phyloP scores from a whole-genome alignment of 805 yeast species.

The Teunomyces gatunensis region DNA sequence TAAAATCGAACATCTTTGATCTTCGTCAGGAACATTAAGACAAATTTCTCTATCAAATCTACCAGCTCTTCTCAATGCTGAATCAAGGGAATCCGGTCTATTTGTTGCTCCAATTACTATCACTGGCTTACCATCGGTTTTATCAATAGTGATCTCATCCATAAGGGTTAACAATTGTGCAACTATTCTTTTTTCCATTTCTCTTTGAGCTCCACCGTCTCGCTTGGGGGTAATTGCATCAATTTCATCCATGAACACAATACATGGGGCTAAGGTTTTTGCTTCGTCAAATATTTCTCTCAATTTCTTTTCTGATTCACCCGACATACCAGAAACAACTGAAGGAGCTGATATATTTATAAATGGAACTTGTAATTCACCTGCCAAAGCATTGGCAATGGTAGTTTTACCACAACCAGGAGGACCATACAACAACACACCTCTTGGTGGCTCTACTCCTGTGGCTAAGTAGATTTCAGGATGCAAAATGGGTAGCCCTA shows the following conservation, averaged over 20 bases:
- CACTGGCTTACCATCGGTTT: constrained; percentile 90
- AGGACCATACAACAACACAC: constrained; percentile 93
- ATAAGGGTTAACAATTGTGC: constrained; percentile 93
- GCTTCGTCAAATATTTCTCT: constrained; percentile 95
- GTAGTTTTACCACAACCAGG: constrained; percentile 99
- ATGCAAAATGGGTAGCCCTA: constrained; percentile 88
- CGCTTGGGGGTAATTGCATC: constrained; percentile 98
- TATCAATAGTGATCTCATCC: constrained; percentile 86
- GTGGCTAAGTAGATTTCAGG: constrained; percentile 87
- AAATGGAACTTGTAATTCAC: constrained; percentile 91
- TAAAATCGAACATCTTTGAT: constrained; percentile 72
- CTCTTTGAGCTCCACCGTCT: constrained; percentile 93
- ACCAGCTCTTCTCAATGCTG: constrained; percentile 95
- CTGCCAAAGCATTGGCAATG: constrained; percentile 93
- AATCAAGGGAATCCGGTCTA: constrained; percentile 91
- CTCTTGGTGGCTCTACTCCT: constrained; percentile 95
- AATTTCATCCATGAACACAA: constrained; percentile 92
- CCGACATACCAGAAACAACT: constrained; percentile 98
- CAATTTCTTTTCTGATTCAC: constrained; percentile 92
- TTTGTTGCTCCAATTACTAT: constrained; percentile 95
- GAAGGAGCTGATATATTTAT: constrained; percentile 91
- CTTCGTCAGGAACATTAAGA: constrained; percentile 90
- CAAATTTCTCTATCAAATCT: constrained; percentile 94
- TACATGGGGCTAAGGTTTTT: constrained; percentile 81
- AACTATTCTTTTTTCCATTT: constrained; percentile 95